Conservation (phyloP, 306 rosid genomes). For the Glycyrrhiza uralensis region DNA sequence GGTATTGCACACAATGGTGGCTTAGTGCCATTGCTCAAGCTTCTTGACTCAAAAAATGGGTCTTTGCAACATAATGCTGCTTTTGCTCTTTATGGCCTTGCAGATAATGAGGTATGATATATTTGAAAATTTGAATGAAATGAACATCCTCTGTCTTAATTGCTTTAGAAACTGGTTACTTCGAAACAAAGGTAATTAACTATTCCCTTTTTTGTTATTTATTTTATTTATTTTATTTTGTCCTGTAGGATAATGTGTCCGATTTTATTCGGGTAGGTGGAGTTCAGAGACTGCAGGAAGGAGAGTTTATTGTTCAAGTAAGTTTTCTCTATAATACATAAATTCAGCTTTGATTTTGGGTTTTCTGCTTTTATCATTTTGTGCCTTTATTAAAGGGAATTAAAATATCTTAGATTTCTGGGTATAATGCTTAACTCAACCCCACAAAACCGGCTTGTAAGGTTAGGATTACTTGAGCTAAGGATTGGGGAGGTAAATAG, state of each 20-base stretch:
- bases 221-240: constrained; percentile 32
- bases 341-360: neutral
- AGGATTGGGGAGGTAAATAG: constrained; percentile 1
- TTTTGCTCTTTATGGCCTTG: constrained; percentile 96
- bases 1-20: constrained; percentile 98
- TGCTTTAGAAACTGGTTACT: constrained; percentile 21
- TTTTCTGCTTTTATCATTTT: constrained; percentile 13
- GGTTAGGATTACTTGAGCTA: neutral
- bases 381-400: constrained; percentile 19
- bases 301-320: constrained; percentile 98
- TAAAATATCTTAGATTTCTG: too few relatives aligned
- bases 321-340: constrained; percentile 16
- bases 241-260: constrained; percentile 82
- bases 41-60: constrained; percentile 97
- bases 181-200: constrained; percentile 26
- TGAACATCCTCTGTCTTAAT: constrained; percentile 5
- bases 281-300: constrained; percentile 91
- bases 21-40: constrained; percentile 83
- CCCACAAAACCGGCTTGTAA: too few relatives aligned
- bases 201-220: constrained; percentile 17
- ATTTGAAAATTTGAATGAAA: constrained; percentile 10
- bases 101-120: constrained; percentile 84
- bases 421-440: too few relatives aligned
- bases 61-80: constrained; percentile 99
- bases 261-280: constrained; percentile 98